phyloP scores from a whole-genome alignment of 176 grass and related monocot genomes.

The Carex littledalei region DNA sequence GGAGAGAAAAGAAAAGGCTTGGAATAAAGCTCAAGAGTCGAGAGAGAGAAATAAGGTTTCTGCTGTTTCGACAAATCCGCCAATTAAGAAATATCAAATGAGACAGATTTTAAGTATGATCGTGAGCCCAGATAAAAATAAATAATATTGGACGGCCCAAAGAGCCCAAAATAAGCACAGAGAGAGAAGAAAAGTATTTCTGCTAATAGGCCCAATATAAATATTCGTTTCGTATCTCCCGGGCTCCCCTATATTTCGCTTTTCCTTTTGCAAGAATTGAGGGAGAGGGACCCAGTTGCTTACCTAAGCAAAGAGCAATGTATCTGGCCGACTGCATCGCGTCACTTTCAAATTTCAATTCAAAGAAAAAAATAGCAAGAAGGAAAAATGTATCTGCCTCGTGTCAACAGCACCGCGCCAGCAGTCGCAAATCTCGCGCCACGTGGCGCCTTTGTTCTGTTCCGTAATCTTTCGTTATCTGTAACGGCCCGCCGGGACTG shows the following conservation, averaged over 20 bases:
- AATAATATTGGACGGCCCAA: background rate
- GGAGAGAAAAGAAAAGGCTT: background rate
- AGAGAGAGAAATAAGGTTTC: background rate
- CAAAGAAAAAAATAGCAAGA: background rate
- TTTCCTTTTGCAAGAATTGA: background rate
- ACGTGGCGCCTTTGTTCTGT: background rate
- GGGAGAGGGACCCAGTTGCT: background rate
- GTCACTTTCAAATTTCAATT: background rate
- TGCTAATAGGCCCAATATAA: background rate
- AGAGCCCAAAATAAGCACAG: background rate
- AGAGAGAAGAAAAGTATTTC: background rate
- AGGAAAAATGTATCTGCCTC: background rate
- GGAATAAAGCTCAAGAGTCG: background rate
- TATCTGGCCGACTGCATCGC: background rate
- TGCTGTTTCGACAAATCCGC: background rate
- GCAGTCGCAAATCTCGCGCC: background rate
- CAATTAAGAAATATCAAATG: background rate
- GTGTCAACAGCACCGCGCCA: constrained; percentile 16
- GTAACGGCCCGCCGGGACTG: background rate
- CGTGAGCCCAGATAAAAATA: background rate
- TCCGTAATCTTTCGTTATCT: background rate
- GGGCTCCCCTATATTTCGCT: background rate
- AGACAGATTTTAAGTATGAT: too few relatives aligned
- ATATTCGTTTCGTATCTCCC: background rate
- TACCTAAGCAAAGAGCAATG: background rate